These are phyloP conservation scores for Triangularia verruculosa DNA, from an alignment of 2,329 filamentous ascomycete species.

Conservation along the genomic window DNA sequence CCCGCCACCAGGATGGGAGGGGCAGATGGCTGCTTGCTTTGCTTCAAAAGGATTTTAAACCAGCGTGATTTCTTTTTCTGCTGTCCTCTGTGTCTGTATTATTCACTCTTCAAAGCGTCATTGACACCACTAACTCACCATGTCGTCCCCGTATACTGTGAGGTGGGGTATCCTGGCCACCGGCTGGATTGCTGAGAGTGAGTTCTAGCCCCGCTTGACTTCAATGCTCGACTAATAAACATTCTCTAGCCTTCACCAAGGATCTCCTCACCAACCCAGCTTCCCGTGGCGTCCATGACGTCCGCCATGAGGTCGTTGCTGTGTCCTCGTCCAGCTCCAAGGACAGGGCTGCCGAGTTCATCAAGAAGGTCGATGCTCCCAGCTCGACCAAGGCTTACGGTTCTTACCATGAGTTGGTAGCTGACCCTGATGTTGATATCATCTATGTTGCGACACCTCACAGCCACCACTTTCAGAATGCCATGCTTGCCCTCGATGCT, in stretches of 20 bases:
- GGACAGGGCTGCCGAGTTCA: constrained; percentile 67
- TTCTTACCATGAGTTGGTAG: constrained; percentile 77
- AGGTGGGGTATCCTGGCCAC: constrained; percentile 63
- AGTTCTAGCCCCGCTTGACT: constrained; percentile 26
- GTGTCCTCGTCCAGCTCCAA: constrained; percentile 75
- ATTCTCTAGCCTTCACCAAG: constrained; percentile 60
- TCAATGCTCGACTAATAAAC: constrained; percentile 5
- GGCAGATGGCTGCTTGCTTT: constrained; percentile 12
- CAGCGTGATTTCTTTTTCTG: not conserved
- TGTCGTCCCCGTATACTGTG: constrained; percentile 43
- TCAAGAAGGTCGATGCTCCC: constrained; percentile 68
- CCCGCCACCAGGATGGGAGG: constrained; percentile 20
- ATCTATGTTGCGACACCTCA: constrained; percentile 89
- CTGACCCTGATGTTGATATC: constrained; percentile 76
- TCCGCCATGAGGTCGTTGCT: constrained; percentile 74
- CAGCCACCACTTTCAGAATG: constrained; percentile 90
- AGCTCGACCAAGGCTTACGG: constrained; percentile 69
- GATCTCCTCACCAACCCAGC: constrained; percentile 75
- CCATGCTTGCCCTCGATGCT: constrained; percentile 76
- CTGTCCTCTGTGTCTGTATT: not conserved
- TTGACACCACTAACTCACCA: constrained; percentile 8
- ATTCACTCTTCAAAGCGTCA: not conserved
- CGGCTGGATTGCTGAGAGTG: constrained; percentile 56
- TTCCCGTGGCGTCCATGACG: constrained; percentile 65
- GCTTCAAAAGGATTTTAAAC: constrained; percentile 12